phyloP scores from a whole-genome alignment of 2,329 filamentous ascomycete genomes.

The Sclerotinia spermophila region DNA sequence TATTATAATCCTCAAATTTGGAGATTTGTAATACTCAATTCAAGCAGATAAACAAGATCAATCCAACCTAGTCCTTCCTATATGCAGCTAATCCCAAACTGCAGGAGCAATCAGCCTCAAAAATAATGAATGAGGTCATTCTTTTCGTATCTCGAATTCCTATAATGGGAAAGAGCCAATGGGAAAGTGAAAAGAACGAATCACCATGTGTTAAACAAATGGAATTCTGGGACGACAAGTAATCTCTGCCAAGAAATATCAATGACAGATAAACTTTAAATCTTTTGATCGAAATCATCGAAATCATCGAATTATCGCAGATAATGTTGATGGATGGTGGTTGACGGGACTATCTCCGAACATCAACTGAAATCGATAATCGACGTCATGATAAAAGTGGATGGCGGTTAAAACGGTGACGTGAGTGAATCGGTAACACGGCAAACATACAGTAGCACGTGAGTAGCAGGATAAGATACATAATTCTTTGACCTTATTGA shows the following conservation, averaged over 20 bases:
- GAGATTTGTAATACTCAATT: neutral
- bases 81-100: neutral
- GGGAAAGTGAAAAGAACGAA: neutral
- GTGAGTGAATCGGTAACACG: neutral
- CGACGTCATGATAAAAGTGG: constrained; percentile 9
- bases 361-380: neutral
- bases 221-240: neutral
- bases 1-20: neutral
- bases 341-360: neutral
- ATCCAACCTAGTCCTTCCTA: neutral
- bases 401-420: neutral
- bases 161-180: neutral
- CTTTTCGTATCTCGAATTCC: neutral
- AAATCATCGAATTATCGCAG: neutral
- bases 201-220: neutral
- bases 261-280: neutral
- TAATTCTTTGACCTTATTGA: neutral
- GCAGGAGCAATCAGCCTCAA: neutral
- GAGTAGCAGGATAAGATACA: neutral
- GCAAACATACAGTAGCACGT: neutral
- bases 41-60: neutral
- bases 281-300: neutral
- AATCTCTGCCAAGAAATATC: neutral
- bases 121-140: neutral
- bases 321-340: neutral